Percentiles rank a stretch among this genome's conserved stretches.
Evolutionary conservation across 139 green algal species (phyloP).

Genomic region (Tetratostichococcus sp.): DNA sequence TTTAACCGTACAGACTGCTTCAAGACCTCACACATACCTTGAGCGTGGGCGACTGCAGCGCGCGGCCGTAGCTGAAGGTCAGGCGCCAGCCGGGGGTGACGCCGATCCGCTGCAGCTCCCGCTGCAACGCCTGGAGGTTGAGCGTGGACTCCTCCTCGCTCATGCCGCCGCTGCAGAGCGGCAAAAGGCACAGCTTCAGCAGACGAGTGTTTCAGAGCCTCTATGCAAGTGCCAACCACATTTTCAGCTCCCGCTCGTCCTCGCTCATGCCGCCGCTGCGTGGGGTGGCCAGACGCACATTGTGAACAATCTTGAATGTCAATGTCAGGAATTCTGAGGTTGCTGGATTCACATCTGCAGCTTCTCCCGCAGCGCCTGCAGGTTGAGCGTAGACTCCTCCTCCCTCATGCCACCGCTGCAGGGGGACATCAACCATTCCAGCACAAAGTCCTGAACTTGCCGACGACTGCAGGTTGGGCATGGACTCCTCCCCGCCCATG

Average conservation of each 20-base stretch:
- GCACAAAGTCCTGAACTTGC: too few relatives aligned
- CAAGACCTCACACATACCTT: too few relatives aligned
- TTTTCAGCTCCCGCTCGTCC: too few relatives aligned
- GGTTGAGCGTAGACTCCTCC: slow-evolving; percentile 74
- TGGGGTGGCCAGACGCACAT: too few relatives aligned
- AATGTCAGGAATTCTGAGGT: too few relatives aligned
- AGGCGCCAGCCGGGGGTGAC: slow-evolving; percentile 83
- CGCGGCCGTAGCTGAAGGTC: slow-evolving; percentile 87
- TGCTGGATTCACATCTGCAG: too few relatives aligned
- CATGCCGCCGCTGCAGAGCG: slow-evolving; percentile 61
- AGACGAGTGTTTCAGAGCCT: too few relatives aligned
- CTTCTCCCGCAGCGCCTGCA: slow-evolving; percentile 56
- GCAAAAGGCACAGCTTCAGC: too few relatives aligned
- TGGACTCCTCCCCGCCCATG: slow-evolving; percentile 80
- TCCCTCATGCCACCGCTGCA: slow-evolving; percentile 67
- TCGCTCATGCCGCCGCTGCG: too few relatives aligned
- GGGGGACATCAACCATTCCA: background rate
- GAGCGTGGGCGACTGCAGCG: slow-evolving; percentile 66
- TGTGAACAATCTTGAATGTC: too few relatives aligned
- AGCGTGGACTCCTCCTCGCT: slow-evolving; percentile 80
- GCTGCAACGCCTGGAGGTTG: slow-evolving; percentile 75
- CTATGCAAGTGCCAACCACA: too few relatives aligned
- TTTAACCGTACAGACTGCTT: too few relatives aligned
- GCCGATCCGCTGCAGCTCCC: slow-evolving; percentile 49
- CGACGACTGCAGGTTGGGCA: slow-evolving; percentile 69